Evolutionary conservation across 495 filamentous ascomycete genomes (phyloP).

Genomic region (Neurospora sp.): DNA sequence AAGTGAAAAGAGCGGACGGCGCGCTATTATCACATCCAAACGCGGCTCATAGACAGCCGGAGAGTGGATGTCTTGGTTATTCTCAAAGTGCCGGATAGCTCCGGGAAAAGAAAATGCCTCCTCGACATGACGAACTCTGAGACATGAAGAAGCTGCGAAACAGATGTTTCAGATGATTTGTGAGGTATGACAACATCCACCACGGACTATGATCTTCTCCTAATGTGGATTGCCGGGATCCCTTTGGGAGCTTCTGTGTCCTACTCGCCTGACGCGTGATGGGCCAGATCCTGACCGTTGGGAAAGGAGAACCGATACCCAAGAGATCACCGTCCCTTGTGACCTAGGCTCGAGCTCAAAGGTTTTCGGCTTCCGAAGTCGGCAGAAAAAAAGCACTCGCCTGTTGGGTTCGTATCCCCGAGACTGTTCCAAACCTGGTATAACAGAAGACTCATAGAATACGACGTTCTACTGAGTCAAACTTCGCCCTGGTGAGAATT

Average conservation of each 20-base stretch:
- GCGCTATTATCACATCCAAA: background rate
- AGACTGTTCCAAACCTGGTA: background rate
- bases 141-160: background rate
- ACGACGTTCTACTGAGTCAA: background rate
- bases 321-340: background rate
- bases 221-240: background rate
- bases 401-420: background rate
- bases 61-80: background rate
- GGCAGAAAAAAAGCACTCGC: background rate
- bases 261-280: background rate
- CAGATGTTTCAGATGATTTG: background rate
- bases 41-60: background rate
- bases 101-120: background rate
- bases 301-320: background rate
- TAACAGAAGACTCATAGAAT: background rate
- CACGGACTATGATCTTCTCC: background rate
- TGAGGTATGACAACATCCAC: background rate
- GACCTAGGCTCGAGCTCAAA: background rate
- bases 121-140: background rate
- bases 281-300: background rate
- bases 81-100: background rate
- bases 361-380: background rate
- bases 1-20: background rate
- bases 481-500: background rate
- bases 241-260: background rate